Evolutionary conservation across 495 filamentous ascomycete species (phyloP).

Genomic region (Neurospora sp.): DNA sequence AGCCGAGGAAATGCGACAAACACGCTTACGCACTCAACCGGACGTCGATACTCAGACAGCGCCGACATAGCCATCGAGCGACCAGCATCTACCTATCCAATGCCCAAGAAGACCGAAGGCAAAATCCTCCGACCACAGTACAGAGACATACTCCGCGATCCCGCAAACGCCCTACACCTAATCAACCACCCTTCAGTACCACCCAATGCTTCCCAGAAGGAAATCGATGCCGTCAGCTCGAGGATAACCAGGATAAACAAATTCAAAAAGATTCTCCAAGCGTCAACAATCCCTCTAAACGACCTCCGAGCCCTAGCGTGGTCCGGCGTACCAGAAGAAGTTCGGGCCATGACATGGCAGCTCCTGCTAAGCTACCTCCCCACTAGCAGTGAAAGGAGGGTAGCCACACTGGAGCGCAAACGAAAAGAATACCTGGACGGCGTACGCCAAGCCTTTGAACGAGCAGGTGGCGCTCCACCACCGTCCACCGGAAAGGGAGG

Average conservation of each 20-base stretch:
- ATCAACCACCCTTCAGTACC: conserved; percentile 78
- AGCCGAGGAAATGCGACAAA: conserved; percentile 1
- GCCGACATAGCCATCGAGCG: conserved; percentile 87
- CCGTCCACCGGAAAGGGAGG: conserved; percentile 24
- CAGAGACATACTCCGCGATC: conserved; percentile 91
- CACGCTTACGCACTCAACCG: conserved; percentile 13
- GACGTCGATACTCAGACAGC: conserved; percentile 55
- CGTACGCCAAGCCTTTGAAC: conserved; percentile 87
- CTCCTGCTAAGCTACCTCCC: conserved; percentile 90
- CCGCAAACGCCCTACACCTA: conserved; percentile 88
- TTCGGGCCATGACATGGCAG: conserved; percentile 97
- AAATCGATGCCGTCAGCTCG: conserved; percentile 76
- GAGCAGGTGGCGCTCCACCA: conserved; percentile 33
- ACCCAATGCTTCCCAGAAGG: conserved; percentile 66
- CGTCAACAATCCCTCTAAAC: conserved; percentile 72
- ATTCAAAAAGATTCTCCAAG: conserved; percentile 90
- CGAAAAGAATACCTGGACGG: conserved; percentile 95
- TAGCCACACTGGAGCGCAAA: conserved; percentile 86
- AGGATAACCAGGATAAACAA: conserved; percentile 95
- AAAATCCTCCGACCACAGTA: conserved; percentile 96
- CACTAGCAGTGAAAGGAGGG: conserved; percentile 82
- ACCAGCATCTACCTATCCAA: conserved; percentile 78
- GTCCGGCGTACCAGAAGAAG: conserved; percentile 89
- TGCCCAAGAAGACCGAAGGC: conserved; percentile 74
- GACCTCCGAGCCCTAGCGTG: conserved; percentile 81